Evolutionary conservation across 2,329 filamentous ascomycete species (phyloP).

Genomic region (Myriosclerotinia duriaeana): DNA sequence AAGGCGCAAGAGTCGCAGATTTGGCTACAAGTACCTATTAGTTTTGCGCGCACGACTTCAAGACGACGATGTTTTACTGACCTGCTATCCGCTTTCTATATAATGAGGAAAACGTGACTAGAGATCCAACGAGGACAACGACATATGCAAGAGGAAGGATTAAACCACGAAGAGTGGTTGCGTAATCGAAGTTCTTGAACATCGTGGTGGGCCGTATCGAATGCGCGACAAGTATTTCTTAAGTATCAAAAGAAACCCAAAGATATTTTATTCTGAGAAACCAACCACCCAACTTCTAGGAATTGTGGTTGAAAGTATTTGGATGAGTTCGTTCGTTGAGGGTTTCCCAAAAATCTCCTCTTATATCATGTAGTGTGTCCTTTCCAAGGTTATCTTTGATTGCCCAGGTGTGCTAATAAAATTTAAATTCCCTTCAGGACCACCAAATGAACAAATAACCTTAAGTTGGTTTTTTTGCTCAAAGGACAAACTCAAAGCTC

Average conservation of each 20-base stretch:
- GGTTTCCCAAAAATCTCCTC: background rate
- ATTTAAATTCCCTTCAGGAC: too few species aligned
- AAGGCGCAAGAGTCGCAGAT: constrained; percentile 83
- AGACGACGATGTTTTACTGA: constrained; percentile 46
- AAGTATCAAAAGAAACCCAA: background rate
- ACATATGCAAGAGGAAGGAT: constrained; percentile 87
- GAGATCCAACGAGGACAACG: constrained; percentile 78
- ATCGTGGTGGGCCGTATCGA: constrained; percentile 28
- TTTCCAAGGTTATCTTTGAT: constrained; percentile 1
- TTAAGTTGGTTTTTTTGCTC: background rate
- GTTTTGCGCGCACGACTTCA: constrained; percentile 7
- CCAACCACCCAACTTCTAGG: background rate
- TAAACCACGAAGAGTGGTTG: constrained; percentile 58
- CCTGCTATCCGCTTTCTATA: constrained; percentile 90
- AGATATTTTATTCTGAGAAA: background rate
- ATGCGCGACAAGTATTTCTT: background rate
- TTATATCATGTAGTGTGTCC: constrained; percentile 10
- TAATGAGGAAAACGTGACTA: constrained; percentile 87
- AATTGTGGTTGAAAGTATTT: background rate
- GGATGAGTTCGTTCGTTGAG: background rate
- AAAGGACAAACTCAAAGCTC: background rate
- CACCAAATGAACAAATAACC: too few species aligned
- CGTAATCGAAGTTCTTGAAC: constrained; percentile 62
- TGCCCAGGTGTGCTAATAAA: too few species aligned
- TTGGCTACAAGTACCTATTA: constrained; percentile 52